phyloP scores from a whole-genome alignment of 2,329 filamentous ascomycete genomes.

The Trichothecium sympodiale region DNA sequence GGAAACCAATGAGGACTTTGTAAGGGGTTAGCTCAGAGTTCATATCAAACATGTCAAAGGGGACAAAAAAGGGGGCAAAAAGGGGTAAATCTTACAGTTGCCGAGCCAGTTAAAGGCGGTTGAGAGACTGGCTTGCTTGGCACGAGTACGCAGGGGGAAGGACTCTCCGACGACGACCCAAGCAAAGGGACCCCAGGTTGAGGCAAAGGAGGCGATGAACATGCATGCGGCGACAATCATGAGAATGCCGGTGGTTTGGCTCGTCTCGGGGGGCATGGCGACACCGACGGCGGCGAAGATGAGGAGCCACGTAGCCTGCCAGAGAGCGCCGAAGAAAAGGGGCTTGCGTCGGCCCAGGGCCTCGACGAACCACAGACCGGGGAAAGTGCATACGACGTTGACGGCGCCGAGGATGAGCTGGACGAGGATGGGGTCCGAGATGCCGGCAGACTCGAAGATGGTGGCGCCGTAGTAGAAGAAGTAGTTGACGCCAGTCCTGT shows the following conservation, averaged over 20 bases:
- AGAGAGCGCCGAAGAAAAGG: conserved; percentile 53
- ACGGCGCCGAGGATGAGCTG: conserved; percentile 59
- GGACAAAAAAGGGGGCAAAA: too few species aligned
- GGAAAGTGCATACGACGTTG: conserved; percentile 57
- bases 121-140: conserved; percentile 42
- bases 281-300: conserved; percentile 52
- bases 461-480: conserved; percentile 57
- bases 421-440: conserved; percentile 54
- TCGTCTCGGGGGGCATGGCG: conserved; percentile 27
- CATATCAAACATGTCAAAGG: neutral
- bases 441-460: conserved; percentile 56
- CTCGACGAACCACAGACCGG: conserved; percentile 58
- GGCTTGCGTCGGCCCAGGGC: conserved; percentile 54
- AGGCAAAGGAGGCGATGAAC: conserved; percentile 63
- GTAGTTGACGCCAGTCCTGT: conserved; percentile 33
- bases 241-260: conserved; percentile 43
- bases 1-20: conserved; percentile 54
- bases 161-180: conserved; percentile 60
- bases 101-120: conserved; percentile 47
- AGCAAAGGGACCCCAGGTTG: conserved; percentile 58
- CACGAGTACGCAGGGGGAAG: conserved; percentile 46
- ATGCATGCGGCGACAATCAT: conserved; percentile 66
- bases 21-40: conserved; percentile 3
- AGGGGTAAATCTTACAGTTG: conserved; percentile 33
- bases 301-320: conserved; percentile 55